phyloP scores from a whole-genome alignment of 768 basidiomycete genomes.

The Coprinopsis marcescibilis region DNA sequence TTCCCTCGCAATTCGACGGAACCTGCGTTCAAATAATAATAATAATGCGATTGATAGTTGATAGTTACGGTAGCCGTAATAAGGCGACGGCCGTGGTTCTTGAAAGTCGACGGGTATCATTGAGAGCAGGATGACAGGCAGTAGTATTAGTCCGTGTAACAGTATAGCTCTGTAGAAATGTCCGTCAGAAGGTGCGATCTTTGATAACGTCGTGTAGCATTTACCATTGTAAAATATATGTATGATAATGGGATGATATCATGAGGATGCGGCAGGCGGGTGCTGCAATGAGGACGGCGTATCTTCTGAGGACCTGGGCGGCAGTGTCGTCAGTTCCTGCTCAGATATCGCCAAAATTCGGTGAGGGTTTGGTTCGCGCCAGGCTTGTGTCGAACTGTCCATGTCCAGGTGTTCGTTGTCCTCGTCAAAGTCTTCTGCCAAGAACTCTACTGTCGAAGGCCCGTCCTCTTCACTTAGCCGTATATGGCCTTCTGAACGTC shows the following conservation, averaged over 20 bases:
- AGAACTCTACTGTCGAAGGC: constrained; percentile 61
- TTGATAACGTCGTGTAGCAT: no score
- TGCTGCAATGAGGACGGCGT: not conserved
- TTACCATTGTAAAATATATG: no score
- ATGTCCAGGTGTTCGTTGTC: constrained; percentile 24
- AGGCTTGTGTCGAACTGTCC: constrained; percentile 20
- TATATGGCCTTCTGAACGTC: constrained; percentile 49
- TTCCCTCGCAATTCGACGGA: constrained; percentile 9
- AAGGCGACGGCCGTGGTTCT: no score
- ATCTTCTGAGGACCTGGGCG: not conserved
- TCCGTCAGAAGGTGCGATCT: no score
- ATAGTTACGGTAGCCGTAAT: no score
- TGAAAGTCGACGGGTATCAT: no score
- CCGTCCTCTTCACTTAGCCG: constrained; percentile 68
- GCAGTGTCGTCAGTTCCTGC: not conserved
- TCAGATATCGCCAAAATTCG: no score
- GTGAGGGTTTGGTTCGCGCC: constrained; percentile 18
- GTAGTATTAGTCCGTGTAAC: no score
- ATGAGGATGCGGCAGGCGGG: not conserved
- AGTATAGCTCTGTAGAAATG: no score
- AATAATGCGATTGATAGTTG: not conserved
- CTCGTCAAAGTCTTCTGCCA: constrained; percentile 56
- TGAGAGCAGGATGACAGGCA: no score
- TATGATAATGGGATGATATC: no score
- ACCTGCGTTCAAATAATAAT: constrained; percentile 10